Evolutionary conservation across 805 yeast genomes (phyloP).

Genomic region (Wickerhamiella hasegawae): DNA sequence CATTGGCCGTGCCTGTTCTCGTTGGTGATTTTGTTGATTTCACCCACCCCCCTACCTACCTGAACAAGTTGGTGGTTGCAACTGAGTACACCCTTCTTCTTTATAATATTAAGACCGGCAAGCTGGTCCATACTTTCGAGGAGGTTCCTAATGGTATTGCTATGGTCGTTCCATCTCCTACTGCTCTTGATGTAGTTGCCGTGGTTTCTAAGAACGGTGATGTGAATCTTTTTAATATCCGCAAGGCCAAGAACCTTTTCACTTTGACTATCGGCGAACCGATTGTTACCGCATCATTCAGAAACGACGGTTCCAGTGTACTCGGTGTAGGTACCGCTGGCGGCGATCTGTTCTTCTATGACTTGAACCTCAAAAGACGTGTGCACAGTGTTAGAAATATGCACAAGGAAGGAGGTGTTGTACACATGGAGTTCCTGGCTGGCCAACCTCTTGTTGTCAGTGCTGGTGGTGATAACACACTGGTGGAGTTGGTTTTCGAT

Average conservation of each 20-base stretch:
- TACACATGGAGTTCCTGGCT: slow-evolving; percentile 56
- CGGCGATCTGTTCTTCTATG: slow-evolving; percentile 81
- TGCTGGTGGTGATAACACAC: slow-evolving; percentile 77
- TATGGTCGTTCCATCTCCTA: slow-evolving; percentile 64
- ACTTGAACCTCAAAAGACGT: slow-evolving; percentile 53
- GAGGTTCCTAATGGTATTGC: slow-evolving; percentile 41
- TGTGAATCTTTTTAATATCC: slow-evolving; percentile 48
- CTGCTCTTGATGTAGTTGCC: slow-evolving; percentile 64
- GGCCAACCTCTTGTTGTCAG: slow-evolving; percentile 88
- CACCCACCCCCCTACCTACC: slow-evolving; percentile 76
- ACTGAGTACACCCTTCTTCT: slow-evolving; percentile 47
- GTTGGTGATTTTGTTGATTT: slow-evolving; percentile 59
- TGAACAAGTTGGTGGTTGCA: slow-evolving; percentile 79
- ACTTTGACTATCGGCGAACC: slow-evolving; percentile 26
- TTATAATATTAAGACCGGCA: slow-evolving; percentile 65
- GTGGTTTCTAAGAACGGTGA: slow-evolving; percentile 59
- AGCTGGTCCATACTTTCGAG: slow-evolving; percentile 41
- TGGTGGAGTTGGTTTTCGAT: slow-evolving; percentile 86
- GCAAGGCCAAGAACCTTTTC: slow-evolving; percentile 43
- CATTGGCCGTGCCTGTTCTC: slow-evolving; percentile 37
- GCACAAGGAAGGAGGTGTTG: slow-evolving; percentile 67
- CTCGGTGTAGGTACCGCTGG: slow-evolving; percentile 58
- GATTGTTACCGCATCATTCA: slow-evolving; percentile 51
- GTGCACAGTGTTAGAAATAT: slow-evolving; percentile 61
- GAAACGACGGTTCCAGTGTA: slow-evolving; percentile 83